A percentile compares a stretch with the other conserved stretches of the same genome.
Evolutionary conservation across 2,329 filamentous ascomycete species (phyloP).

Genomic region (Curvularia lunata): DNA sequence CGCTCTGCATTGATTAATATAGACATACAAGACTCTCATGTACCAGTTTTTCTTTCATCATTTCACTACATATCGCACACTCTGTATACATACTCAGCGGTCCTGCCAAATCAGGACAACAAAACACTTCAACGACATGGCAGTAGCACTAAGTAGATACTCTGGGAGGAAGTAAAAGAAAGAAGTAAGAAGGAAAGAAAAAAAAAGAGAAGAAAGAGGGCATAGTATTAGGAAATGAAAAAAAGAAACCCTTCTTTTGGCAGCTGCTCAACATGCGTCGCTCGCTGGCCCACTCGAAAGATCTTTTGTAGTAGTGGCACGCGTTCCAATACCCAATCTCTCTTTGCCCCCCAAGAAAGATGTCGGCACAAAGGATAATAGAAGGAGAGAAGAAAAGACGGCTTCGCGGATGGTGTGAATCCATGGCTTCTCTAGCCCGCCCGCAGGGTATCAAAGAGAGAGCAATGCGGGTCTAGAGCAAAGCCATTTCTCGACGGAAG

Average conservation of each 20-base stretch:
- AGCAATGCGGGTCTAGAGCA: constrained; percentile 38
- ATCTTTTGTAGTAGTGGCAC: constrained; percentile 10
- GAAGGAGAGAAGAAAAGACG: constrained; percentile 21
- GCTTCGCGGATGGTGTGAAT: constrained; percentile 30
- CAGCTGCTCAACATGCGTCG: constrained; percentile 12
- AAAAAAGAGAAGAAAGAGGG: background rate
- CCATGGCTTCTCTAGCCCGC: constrained; percentile 27
- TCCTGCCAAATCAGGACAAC: constrained; percentile 8
- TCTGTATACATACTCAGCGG: constrained; percentile 12
- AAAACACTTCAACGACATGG: constrained; percentile 1
- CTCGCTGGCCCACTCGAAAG: constrained; percentile 2
- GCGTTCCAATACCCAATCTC: constrained; percentile 20
- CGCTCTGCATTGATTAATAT: background rate
- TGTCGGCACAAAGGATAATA: constrained; percentile 16
- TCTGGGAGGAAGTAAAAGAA: background rate
- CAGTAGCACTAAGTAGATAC: constrained; percentile 10
- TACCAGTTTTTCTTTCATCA: constrained; percentile 15
- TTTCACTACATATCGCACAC: constrained; percentile 27
- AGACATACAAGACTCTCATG: background rate
- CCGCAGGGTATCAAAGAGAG: constrained; percentile 47
- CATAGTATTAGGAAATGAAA: constrained; percentile 29
- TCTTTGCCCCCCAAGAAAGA: constrained; percentile 15
- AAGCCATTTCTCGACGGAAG: constrained; percentile 39
- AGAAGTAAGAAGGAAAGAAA: background rate
- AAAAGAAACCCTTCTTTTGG: constrained; percentile 12